Percentiles rank a stretch among this genome's conserved stretches.
Evolutionary conservation across 106 monocot species (phyloP).

Genomic region (Vanilla planifolia): DNA sequence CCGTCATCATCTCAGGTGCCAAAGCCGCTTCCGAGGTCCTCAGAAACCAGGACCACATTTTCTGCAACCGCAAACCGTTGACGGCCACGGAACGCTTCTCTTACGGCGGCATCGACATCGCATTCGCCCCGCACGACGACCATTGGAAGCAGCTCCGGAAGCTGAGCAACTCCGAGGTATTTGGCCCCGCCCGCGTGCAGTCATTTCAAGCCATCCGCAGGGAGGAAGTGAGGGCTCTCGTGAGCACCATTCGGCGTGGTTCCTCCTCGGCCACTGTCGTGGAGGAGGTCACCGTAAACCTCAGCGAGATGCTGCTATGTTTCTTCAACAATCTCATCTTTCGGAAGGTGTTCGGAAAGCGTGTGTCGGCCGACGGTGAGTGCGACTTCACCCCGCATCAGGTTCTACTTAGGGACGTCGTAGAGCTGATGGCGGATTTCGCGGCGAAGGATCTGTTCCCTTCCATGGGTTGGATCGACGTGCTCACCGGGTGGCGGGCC

Average conservation of each 20-base stretch:
- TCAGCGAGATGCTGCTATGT: not conserved
- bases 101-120: not conserved
- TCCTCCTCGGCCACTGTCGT: not conserved
- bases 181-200: not conserved
- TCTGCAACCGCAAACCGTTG: slow-evolving; percentile 8
- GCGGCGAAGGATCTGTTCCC: not conserved
- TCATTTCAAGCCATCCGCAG: not conserved
- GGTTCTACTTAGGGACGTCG: not conserved
- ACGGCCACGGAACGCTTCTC: not conserved
- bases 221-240: not conserved
- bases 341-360: not conserved
- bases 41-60: slow-evolving; percentile 26
- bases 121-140: not conserved
- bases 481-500: not conserved
- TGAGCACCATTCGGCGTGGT: not conserved
- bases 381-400: not conserved
- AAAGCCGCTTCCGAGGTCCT: slow-evolving; percentile 30
- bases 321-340: not conserved
- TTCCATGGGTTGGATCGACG: not conserved
- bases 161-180: not conserved
- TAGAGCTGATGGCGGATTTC: not conserved
- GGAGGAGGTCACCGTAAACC: no score
- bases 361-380: not conserved
- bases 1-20: slow-evolving; percentile 31
- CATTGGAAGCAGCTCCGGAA: not conserved